Base-by-base conservation (phyloP, 352 stramenopile species). In the Phytophthora hybrid region DNA sequence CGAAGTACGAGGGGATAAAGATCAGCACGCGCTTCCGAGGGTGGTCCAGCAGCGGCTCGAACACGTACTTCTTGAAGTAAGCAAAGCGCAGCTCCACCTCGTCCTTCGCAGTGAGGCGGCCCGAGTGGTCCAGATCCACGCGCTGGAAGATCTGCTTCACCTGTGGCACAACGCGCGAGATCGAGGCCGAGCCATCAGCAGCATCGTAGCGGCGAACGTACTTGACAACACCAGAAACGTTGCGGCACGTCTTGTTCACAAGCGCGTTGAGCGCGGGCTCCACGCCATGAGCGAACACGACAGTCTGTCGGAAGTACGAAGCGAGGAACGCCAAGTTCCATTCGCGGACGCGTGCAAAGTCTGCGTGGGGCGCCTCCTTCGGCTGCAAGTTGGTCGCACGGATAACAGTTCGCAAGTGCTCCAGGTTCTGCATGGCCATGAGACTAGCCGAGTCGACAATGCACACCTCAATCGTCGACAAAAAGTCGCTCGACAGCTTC, bases 91-190 rank as follows among this genome's bases (percentile, higher is more conserved):
- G 29, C 44, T 95, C 85, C 13, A 82, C 78, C 69, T 95, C 88
- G 8, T 84, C 69, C 1, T 61, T 54, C 0, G 85, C 74, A 23
- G 58, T 80, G 5, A 90, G 71, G 0, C 64, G 47, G 5, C 60
- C 69, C 9, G 11, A 54, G 29, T 72, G 46, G 1, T 81, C 76
- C 34, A 82, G 18, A 47, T 94, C 88, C 14, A 93, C 79, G 54
- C 88, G 88, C 74, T 95, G 88, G 75, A 95, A 95, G 56, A 95
- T 84, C 66, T 95, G 88, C 66, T 92, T 88, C 23, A 95, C 76
- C 26, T 87, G 82, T 11, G 85, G 85, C 26, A 95, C 87, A 1
- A 95, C 82, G 4, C 77, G 85, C 9, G 83, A 81, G 44, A 95
- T 93, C 6, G 81, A 80, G 1, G 85, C 80, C 2, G 78, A 80